Base-by-base conservation (phyloP, 176 grass and related monocot species). In the Ensete glaucum region DNA sequence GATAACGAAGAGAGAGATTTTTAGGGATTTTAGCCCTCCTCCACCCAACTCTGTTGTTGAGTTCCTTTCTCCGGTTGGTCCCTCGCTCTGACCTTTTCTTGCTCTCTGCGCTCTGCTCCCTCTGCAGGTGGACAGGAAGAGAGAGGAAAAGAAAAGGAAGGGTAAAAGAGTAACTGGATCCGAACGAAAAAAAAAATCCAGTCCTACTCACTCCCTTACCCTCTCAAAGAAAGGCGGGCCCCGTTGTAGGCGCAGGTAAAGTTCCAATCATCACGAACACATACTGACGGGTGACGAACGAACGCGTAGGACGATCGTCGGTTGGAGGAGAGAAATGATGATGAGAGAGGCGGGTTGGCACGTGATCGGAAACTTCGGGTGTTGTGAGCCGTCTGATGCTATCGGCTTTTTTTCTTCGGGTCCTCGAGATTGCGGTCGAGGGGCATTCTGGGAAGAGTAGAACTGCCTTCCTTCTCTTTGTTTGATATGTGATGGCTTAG, bases 21-120 rank as follows among this genome's bases (percentile, higher is more conserved):
- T 21, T 21, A 52, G 19, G 25, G 14, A 51, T n/a, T 50, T 20
- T 10, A 50, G 21, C 67, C 48, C 51, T 17, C 27, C 26, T 23
- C 22, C 22, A 23, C 22, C 0, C 22, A 0, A 8, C 65, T 14
- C 65, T 43, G 25, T 67, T 11, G 15, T 43, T n/a, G 24, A 43
- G 65, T 43, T 67, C 25, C 48, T 70, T 70, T 70, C 67, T 50
- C 67, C 43, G 67, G 51, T 70, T 70, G 67, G 67, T 70, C 16
- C 43, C 48, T 43, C 34, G 34, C 34, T 70, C 67, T 70, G 67
- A 70, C 67, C 25, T 48, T n/a, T 70, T 19, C 67, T 70, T n/a
- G 34, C 34, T 21, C 34, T 50, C 67, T 70, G 67, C 2, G 26
- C 67, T 52, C 67, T 70, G 67, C 67, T 70, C 48, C 14, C 48